Conservation (phyloP, 1,139 yeast genomes). For the Chernovozyma aurita region DNA sequence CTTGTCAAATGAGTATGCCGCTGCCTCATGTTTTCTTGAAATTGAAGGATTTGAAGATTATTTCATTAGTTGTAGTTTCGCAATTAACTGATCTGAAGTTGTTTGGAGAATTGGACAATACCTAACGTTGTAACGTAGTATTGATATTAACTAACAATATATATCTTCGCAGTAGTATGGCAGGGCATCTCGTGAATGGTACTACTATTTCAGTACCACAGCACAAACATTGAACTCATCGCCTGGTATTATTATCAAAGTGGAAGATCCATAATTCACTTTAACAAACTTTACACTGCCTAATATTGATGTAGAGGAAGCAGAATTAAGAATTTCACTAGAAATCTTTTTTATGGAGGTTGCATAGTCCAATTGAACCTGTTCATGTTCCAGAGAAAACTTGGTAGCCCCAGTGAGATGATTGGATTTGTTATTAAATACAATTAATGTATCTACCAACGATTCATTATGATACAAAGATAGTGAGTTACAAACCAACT, state of each 20-base stretch:
- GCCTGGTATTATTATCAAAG: slow-evolving; percentile 3
- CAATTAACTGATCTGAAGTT: too few relatives aligned
- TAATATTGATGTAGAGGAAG: background rate
- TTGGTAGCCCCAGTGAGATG: slow-evolving; percentile 1
- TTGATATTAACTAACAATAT: too few relatives aligned
- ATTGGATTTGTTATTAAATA: background rate
- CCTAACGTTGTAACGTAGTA: too few relatives aligned
- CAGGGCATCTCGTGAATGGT: too few relatives aligned
- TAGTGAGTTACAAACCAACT: slow-evolving; percentile 3
- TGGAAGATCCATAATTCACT: slow-evolving; percentile 2
- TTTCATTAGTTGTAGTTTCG: too few relatives aligned
- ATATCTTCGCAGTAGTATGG: too few relatives aligned
- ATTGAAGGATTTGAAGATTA: too few relatives aligned
- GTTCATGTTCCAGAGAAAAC: slow-evolving; percentile 1
- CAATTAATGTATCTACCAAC: slow-evolving; percentile 2
- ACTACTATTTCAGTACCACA: slow-evolving; percentile 1
- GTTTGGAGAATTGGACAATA: too few relatives aligned
- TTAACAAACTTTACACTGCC: slow-evolving; percentile 2
- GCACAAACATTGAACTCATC: slow-evolving; percentile 4
- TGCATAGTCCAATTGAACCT: background rate
- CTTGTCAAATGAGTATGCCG: too few relatives aligned
- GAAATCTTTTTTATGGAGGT: background rate
- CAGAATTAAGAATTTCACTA: background rate
- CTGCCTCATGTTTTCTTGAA: too few relatives aligned
- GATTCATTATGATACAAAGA: slow-evolving; percentile 4